Evolutionary conservation across 108 stramenopile genomes (phyloP), one percentile per base, ranked within the genome.

Genomic region (Schizochytrium sp.): DNA sequence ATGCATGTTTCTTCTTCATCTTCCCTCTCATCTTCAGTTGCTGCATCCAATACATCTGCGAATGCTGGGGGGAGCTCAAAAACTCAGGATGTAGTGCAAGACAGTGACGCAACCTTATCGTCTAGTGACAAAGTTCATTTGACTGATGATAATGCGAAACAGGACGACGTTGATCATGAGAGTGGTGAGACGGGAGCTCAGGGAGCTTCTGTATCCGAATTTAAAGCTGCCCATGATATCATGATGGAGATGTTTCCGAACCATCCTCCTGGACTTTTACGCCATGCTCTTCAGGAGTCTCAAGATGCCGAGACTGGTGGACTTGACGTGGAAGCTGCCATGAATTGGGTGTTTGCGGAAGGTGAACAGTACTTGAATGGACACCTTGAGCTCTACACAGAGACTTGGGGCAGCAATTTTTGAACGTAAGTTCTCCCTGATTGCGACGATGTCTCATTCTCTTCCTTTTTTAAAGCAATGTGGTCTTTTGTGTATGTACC

Each of bases 361-460:
- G 76, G 76, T 17, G 76, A 83, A 42, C 2, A 83, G 45, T 83
- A 83, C 28, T 53, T 83, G 50, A 83, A 83, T 53, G 47, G 55
- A 2, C 76, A 83, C 28, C 76, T 83, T 10, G 76, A 83, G 53
- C 28, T 83, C 8, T 83, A 69, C 64, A 69, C 44, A 44, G 64
- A 69, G 19, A 44, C 40, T 12, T 44, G 44, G 10, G 19, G 28
- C 28, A 28, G 28, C 28, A 28, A 60, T 60, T 60, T 60, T 60
- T 60, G 59, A 60, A 60, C 17, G 59, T n/a, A 1, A 60, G 59
- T n/a, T 17, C 59, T n/a, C 2, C 59, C 1, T n/a, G 59, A n/a
- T 60, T n/a, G 59, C 59, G 59, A 17, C 0, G 57, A 58, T 58
- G 28, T 28, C 28, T 28, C 28, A 28, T 28, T 28, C 28, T 28